phyloP scores from a whole-genome alignment of 768 basidiomycete species.

The Mycena crocata region DNA sequence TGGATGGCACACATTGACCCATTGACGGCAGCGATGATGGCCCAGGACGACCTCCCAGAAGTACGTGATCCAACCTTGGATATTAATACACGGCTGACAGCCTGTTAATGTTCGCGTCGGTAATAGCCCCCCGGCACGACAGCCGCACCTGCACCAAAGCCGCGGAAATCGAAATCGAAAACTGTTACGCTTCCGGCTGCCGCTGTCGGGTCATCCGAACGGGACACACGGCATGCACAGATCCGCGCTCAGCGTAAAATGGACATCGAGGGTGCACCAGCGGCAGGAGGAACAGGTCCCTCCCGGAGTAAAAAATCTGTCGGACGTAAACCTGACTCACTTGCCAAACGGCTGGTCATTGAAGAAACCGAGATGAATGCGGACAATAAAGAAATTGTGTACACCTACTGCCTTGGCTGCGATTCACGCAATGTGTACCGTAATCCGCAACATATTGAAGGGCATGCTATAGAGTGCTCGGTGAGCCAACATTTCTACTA shows the following conservation, averaged over 20 bases:
- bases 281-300: background rate
- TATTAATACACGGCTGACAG: background rate
- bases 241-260: conserved; percentile 12
- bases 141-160: background rate
- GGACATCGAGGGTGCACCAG: conserved; percentile 3
- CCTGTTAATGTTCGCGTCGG: background rate
- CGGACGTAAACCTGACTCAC: conserved; percentile 4
- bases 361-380: background rate
- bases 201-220: background rate
- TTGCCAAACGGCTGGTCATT: background rate
- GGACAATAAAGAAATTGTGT: background rate
- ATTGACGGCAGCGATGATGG: background rate
- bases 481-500: background rate
- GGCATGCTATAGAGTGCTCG: background rate
- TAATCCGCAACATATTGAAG: conserved; percentile 6
- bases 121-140: conserved; percentile 1
- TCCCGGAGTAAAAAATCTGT: background rate
- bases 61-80: background rate
- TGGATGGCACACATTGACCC: background rate
- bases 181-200: background rate
- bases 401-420: conserved; percentile 11
- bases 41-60: background rate
- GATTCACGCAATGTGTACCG: background rate
- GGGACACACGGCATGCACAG: background rate
- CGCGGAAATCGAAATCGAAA: background rate